These are phyloP conservation scores for Endothia cerciana DNA, from an alignment of 2,329 filamentous ascomycete genomes.

Conservation along the genomic window DNA sequence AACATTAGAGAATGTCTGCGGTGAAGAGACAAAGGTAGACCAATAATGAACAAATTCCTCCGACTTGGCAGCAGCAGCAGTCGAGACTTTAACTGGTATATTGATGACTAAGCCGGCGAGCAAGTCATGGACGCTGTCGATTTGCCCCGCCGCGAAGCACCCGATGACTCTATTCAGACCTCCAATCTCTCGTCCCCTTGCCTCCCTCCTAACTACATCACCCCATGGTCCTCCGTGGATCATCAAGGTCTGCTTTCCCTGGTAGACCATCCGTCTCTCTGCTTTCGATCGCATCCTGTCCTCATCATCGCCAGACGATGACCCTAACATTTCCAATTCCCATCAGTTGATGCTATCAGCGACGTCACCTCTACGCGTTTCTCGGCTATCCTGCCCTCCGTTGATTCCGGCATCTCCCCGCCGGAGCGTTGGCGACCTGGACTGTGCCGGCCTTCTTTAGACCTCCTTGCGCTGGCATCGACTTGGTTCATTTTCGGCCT, in stretches of 20 bases:
- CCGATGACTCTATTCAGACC: slow-evolving; percentile 17
- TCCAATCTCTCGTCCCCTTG: slow-evolving; percentile 7
- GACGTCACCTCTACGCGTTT: slow-evolving; percentile 12
- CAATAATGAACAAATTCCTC: too few relatives aligned
- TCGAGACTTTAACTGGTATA: background rate
- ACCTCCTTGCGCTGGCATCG: background rate
- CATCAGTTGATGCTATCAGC: slow-evolving; percentile 3
- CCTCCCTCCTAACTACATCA: background rate
- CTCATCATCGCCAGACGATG: slow-evolving; percentile 4
- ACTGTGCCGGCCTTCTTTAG: background rate
- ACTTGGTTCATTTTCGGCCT: background rate
- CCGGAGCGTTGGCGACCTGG: background rate
- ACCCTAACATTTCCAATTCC: background rate
- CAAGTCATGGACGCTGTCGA: background rate
- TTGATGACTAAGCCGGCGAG: slow-evolving; percentile 5
- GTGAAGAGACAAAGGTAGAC: background rate
- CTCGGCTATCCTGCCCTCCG: background rate
- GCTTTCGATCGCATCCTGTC: background rate
- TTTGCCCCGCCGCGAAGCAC: slow-evolving; percentile 16
- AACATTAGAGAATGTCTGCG: background rate
- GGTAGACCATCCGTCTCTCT: background rate
- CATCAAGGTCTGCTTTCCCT: slow-evolving; percentile 1
- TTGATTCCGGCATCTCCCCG: background rate
- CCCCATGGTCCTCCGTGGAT: slow-evolving; percentile 4
- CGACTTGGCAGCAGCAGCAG: background rate